Evolutionary conservation across 148 eudicot genomes (phyloP), one percentile per base, ranked within the genome.

Genomic region (Fagopyrum tataricum): DNA sequence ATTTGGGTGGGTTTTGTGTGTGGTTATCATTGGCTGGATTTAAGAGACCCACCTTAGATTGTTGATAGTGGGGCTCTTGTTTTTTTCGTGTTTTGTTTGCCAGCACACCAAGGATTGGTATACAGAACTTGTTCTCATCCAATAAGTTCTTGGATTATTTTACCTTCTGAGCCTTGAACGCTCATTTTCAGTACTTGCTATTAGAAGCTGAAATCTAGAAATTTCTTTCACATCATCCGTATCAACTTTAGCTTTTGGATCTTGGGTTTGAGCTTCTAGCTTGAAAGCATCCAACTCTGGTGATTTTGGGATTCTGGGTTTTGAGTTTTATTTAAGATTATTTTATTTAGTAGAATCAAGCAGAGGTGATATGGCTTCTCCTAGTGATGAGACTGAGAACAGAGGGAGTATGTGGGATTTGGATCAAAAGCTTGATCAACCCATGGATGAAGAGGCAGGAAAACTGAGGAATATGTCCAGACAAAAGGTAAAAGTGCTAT

Each of bases 371-470:
- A n/a, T 88, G 96, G 90, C 78, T 58, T 82, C 85, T 76, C 62
- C 76, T 78, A 85, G 82, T 71, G 91, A 81, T 73, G 88, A 76
- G 4, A 78, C 64, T 61, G 88, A 78, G 56, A 76, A 77, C 26
- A 87, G 77, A 79, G 97, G 97, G 15, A 80, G 96, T 79, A 90
- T 96, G 97, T 96, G 99, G 99, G 99, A 56, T 79, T 87, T 96
- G 89, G 97, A 92, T 44, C 97, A 90, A 83, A 96, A 84, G 88
- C 92, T 96, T 77, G 99, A 96, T 76, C 99, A 96, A 78, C 90
- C 96, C 77, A 92, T 92, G 98, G 98, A 92, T 80, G 98, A 88
- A 82, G 98, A 92, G 76, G 98, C 96, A 76, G 99, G 95, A 76
- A 92, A 83, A 76, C 85, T 96, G 52, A 88, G 73, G 79, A 90